Evolutionary conservation across 768 basidiomycete genomes (phyloP), one percentile per base, ranked within the genome.

Genomic region (Leccinum olivaceopallidum): DNA sequence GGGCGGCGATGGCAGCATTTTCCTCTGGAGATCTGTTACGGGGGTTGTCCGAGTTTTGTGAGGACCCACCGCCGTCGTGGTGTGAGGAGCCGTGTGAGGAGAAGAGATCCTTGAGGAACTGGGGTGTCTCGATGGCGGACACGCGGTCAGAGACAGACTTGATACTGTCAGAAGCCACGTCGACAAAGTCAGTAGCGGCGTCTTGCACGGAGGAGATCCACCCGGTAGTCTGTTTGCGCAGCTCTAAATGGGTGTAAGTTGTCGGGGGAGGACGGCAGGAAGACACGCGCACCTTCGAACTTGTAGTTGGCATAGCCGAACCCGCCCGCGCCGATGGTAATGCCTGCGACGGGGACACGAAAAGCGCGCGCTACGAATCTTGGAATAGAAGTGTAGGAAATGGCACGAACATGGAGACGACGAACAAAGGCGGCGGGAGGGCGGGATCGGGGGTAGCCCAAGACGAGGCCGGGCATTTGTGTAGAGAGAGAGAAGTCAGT

Each of bases 261-360:
- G 61, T 16, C 14, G 9, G 44, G 16, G 20, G 5, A 12, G 55
- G 56, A 22, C 36, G 18, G 20, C 14, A 14, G 49, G 26, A 3
- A 55, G 5, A 37, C 1, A 57, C 36, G 75, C 83, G 65, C 62
- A 94, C 95, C 93, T 79, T 98, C 95, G 68, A 96, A 88, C 77
- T 95, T 95, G 80, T 96, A 96, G 73, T 96, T 95, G 22, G 94
- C 95, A 76, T 97, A 98, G 5, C 92, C 93, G 59, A 96, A 78
- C 0, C 93, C 89, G 10, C 95, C 95, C 0, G 90, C 95, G 5
- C 95, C 95, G 26, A 95, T 84, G 2, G 93, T 93, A 37, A 88
- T 90, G 6, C 90, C 94, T 16, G 93, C 94, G 60, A 94, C 82
- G 28, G 95, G 95, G 1, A 97, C 86, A 55, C 90, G 81, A 69